Evolutionary conservation across 768 basidiomycete genomes (phyloP).

Genomic region (Termitomyces heimii): DNA sequence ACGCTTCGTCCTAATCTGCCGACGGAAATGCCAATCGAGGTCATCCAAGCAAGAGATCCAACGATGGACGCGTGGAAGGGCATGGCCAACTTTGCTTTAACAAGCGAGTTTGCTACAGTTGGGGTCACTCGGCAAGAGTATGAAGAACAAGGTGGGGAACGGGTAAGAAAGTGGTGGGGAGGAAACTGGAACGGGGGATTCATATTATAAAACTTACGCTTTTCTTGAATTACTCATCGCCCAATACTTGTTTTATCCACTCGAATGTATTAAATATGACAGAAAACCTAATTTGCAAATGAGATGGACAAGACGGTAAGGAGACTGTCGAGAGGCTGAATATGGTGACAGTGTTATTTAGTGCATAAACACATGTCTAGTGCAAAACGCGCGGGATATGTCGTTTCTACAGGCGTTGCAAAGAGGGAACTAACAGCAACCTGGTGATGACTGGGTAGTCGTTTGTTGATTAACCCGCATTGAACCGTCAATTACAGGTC

Average conservation of each 20-base stretch:
- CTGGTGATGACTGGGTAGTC: slow-evolving; percentile 31
- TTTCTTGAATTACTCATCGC: background rate
- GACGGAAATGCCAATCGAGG: slow-evolving; percentile 67
- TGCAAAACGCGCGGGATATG: background rate
- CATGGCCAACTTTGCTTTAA: slow-evolving; percentile 72
- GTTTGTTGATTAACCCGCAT: slow-evolving; percentile 61
- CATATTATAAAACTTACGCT: slow-evolving; percentile 7
- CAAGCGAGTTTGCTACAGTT: slow-evolving; percentile 45
- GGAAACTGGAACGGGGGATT: slow-evolving; percentile 72
- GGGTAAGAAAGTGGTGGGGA: slow-evolving; percentile 87
- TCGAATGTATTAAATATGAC: slow-evolving; percentile 19
- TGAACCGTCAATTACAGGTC: slow-evolving; percentile 44
- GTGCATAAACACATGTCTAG: background rate
- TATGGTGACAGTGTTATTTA: background rate
- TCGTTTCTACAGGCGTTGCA: background rate
- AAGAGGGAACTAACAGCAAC: slow-evolving; percentile 45
- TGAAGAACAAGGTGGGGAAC: slow-evolving; percentile 84
- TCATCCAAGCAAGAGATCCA: slow-evolving; percentile 61
- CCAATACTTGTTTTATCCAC: slow-evolving; percentile 9
- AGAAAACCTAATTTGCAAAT: slow-evolving; percentile 15
- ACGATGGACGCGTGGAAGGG: slow-evolving; percentile 84
- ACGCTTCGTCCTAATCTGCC: slow-evolving; percentile 82
- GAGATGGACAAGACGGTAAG: slow-evolving; percentile 12
- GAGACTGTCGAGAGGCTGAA: slow-evolving; percentile 6
- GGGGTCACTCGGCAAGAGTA: slow-evolving; percentile 78